Conservation (phyloP, 352 stramenopile genomes). For the Phytophthora uliginosa region DNA sequence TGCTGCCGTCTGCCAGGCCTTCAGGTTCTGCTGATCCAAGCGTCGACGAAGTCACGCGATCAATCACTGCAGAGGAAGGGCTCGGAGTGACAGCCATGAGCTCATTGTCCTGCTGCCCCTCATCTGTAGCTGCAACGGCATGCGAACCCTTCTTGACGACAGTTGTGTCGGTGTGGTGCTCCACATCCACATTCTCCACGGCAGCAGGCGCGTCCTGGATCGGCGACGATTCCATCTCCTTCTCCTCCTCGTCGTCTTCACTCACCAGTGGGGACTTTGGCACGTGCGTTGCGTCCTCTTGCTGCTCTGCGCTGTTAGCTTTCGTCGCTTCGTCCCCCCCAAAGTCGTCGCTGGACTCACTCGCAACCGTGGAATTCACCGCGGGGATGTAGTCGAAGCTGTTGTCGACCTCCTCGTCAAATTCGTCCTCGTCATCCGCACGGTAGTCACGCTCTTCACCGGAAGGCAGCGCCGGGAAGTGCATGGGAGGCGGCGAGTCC, state of each 20-base stretch:
- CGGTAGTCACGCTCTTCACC: constrained; percentile 10
- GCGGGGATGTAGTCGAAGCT: constrained; percentile 15
- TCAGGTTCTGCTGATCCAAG: background rate
- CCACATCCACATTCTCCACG: constrained; percentile 14
- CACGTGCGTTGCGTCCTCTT: constrained; percentile 1
- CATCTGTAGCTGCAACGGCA: background rate
- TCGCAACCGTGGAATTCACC: background rate
- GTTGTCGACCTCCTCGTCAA: constrained; percentile 20
- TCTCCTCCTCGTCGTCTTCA: background rate
- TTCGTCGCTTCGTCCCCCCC: background rate
- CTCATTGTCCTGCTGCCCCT: background rate
- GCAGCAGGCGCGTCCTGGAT: background rate
- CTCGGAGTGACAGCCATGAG: background rate
- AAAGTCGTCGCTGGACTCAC: background rate
- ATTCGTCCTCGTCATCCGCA: constrained; percentile 24
- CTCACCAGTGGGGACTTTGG: background rate
- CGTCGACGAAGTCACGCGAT: constrained; percentile 4
- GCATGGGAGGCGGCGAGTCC: constrained; percentile 6
- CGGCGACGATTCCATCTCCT: background rate
- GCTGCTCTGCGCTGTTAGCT: background rate
- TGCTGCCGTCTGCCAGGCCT: background rate
- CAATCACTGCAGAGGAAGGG: constrained; percentile 3
- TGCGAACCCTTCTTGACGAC: constrained; percentile 17
- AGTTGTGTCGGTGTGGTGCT: constrained; percentile 11
- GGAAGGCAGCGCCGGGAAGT: background rate